phyloP scores from a whole-genome alignment of 1,139 yeast genomes.

The Blastobotrys petasosporus region DNA sequence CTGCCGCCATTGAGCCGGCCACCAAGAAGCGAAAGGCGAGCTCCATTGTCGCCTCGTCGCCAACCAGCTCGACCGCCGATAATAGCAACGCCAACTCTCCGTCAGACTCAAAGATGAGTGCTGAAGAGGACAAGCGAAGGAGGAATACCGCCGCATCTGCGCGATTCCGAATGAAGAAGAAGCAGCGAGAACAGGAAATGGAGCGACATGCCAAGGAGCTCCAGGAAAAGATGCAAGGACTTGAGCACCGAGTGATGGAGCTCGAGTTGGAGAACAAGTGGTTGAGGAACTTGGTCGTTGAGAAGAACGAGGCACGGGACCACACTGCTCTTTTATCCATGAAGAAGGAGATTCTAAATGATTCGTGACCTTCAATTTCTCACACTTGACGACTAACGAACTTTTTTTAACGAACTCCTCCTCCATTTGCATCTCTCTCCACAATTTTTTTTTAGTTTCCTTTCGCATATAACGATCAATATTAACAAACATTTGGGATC shows the following conservation, averaged over 20 bases:
- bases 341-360: constrained; percentile 22
- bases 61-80: neutral
- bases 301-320: constrained; percentile 43
- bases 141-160: constrained; percentile 81
- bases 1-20: constrained; percentile 7
- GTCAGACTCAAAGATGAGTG: constrained; percentile 23
- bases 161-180: constrained; percentile 73
- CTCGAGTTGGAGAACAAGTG: constrained; percentile 81
- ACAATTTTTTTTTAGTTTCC: neutral
- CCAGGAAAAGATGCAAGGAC: constrained; percentile 51
- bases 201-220: constrained; percentile 60
- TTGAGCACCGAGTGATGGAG: constrained; percentile 60
- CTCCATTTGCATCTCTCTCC: no score
- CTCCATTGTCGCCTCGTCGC: neutral
- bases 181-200: constrained; percentile 78
- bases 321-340: constrained; percentile 27
- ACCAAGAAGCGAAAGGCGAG: constrained; percentile 14
- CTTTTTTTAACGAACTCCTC: no score
- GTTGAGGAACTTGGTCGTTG: constrained; percentile 68
- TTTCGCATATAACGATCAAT: no score
- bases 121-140: constrained; percentile 59
- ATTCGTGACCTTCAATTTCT: neutral
- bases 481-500: neutral
- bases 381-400: no score
- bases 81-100: constrained; percentile 5